Conservation (phyloP, 768 basidiomycete species). For the Heimioporus sp. region DNA sequence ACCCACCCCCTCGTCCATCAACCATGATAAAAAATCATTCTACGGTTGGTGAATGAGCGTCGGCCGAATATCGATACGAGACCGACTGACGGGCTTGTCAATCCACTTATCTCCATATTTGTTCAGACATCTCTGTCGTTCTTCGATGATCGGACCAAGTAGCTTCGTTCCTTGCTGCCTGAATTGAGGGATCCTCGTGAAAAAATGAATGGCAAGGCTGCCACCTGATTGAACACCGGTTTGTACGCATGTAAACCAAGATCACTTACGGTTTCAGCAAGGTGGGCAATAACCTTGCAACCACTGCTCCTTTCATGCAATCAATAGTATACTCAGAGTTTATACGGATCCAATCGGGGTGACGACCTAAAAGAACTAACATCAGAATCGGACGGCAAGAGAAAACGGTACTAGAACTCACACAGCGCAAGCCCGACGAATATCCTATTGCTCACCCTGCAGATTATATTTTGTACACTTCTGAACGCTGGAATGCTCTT, state of each 20-base stretch:
- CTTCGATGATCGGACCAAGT: conserved; percentile 28
- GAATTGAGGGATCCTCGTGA: conserved; percentile 7
- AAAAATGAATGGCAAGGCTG: conserved; percentile 17
- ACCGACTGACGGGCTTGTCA: conserved; percentile 29
- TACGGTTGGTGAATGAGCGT: conserved; percentile 1
- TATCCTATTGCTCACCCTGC: conserved; percentile 41
- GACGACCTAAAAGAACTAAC: conserved; percentile 31
- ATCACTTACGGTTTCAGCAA: conserved; percentile 31
- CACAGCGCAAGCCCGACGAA: conserved; percentile 50
- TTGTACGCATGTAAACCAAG: background rate
- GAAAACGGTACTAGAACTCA: conserved; percentile 7
- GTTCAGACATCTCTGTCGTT: conserved; percentile 20
- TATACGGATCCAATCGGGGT: conserved; percentile 33
- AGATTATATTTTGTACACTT: conserved; percentile 36
- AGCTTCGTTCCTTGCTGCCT: conserved; percentile 7
- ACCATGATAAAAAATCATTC: conserved; percentile 33
- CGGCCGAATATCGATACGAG: background rate
- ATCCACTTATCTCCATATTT: conserved; percentile 25
- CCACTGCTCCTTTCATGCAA: conserved; percentile 18
- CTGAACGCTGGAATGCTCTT: conserved; percentile 25
- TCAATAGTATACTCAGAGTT: conserved; percentile 29
- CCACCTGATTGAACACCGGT: background rate
- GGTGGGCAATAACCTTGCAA: conserved; percentile 31
- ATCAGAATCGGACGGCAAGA: background rate
- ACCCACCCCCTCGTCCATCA: conserved; percentile 25